A percentile compares a stretch with the other conserved stretches of the same genome.
Conservation (phyloP, 2,329 filamentous ascomycete genomes). For the Aspergillus neotritici region DNA sequence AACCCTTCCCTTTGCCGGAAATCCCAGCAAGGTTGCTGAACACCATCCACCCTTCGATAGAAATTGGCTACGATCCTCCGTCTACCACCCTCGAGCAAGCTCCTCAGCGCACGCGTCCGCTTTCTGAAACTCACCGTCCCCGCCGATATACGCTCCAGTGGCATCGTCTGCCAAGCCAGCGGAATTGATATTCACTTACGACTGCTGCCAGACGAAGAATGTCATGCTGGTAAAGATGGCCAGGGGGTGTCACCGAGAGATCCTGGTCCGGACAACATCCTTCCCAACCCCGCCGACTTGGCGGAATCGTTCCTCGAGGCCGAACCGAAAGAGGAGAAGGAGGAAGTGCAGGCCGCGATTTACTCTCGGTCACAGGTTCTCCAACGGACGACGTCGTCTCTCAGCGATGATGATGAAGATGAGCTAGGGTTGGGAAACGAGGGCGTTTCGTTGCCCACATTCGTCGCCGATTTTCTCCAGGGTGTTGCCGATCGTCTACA, state of each 20-base stretch:
- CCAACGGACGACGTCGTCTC: conserved; percentile 45
- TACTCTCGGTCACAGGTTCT: conserved; percentile 47
- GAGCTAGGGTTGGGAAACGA: conserved; percentile 49
- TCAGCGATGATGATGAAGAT: conserved; percentile 46
- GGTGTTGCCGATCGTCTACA: conserved; percentile 54
- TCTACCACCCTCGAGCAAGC: conserved; percentile 64
- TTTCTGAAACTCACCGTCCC: conserved; percentile 77
- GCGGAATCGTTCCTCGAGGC: conserved; percentile 57
- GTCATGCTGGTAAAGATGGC: conserved; percentile 28
- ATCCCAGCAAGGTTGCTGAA: conserved; percentile 18
- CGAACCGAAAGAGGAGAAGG: conserved; percentile 53
- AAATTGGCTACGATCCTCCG: conserved; percentile 71
- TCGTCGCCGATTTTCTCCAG: conserved; percentile 55
- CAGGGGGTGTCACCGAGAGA: conserved; percentile 18
- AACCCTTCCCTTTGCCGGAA: no score
- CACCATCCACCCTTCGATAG: conserved; percentile 41
- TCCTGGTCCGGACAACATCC: conserved; percentile 21
- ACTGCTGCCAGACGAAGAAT: conserved; percentile 43
- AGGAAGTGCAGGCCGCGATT: conserved; percentile 54
- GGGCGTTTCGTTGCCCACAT: conserved; percentile 52
- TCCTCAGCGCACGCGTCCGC: conserved; percentile 69
- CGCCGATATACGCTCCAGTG: conserved; percentile 78
- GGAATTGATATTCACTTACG: conserved; percentile 68
- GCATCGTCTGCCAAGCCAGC: conserved; percentile 75
- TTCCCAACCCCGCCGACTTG: conserved; percentile 54